Base-by-base conservation (phyloP, 208 protist species). In the Wallacemonas collosoma region DNA sequence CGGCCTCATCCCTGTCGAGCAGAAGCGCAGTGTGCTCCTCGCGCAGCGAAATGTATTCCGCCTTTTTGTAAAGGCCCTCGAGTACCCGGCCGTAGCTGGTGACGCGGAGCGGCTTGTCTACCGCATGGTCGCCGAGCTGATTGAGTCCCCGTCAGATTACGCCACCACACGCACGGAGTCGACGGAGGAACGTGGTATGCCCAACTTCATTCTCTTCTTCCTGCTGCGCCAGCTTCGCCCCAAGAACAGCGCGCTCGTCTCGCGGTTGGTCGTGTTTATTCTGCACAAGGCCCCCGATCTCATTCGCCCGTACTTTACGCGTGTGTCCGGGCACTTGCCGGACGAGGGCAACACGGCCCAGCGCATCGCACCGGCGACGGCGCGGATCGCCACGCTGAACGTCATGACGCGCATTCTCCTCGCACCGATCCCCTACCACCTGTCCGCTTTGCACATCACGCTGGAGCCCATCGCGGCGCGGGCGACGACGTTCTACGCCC, bases 121-220 rank as follows among this genome's bases (percentile, higher is more conserved):
- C 61, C 73, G 76, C n/a, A 70, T 94, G 45, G 83, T 88, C 11
- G 73, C 86, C 17, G 89, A 94, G 57, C 69, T 94, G 41, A 72
- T 87, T 26, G 93, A 97, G 65, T 93, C 87, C 4, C 89, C 90
- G 5, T 71, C 85, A 35, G 88, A 97, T 79, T 97, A 95, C 85
- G 78, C 87, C 61, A 84, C 81, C 63, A 85, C 80, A 39, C 86
- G 86, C 26, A 67, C 88, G 15, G 90, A 97, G 69, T 65, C 83
- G 17, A 80, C 81, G 9, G 90, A 95, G 54, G 85, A 88, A 38
- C 79, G 81, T 36, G 93, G 93, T 38, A 95, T 97, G 93, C 93
- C 93, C 40, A 97, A 97, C 75, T 95, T 88, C 64, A 63, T 94
- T 36, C 86, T 97, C 61, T 95, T 97, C 68, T 87, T 93, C 50